Evolutionary conservation across 2,329 filamentous ascomycete species (phyloP), one percentile per base, ranked within the genome.

Genomic region (Sclerotiophoma versabilis): DNA sequence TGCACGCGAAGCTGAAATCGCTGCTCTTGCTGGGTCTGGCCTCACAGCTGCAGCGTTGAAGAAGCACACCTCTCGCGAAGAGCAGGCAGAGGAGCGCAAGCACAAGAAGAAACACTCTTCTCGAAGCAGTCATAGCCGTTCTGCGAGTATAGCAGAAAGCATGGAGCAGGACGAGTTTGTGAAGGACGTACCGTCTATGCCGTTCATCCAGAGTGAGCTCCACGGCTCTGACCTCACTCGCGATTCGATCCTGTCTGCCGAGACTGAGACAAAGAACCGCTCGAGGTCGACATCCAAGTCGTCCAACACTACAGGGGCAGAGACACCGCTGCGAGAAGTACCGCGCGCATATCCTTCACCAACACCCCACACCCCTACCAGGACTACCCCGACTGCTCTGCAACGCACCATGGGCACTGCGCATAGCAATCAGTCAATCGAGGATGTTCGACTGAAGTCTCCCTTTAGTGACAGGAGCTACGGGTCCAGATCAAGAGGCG

Each of bases 201-300:
- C 93, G 2, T 68, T 73, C 38, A 82, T 96, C 58, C 88, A 90
- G 75, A 96, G 93, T 75, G 91, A 92, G 50, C 85, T 96, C 52
- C 89, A 91, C 61, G 86, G 90, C 34, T 96, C 93, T 0, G 93
- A 97, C 45, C 76, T 97, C 49, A 98, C 93, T 0, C 84, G 93
- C 64, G 89, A 89, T 14, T 97, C 93, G 0, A 91, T 98, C 48
- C 77, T 95, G 15, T 95, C 93, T 5, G 90, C 91, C 25, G 87
- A 90, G 23, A 91, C 90, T 0, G 91, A 91, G 60, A 72, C 70
- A 1, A 70, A 67, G 19, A 64, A 67, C 10, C 81, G 87, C 45
- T 88, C 90, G 14, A 82, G 84, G 39, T 91, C 89, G 15, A 53
- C 48, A 17, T 66, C 65, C 22, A 86, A 87, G 19, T 88, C 82